These are phyloP conservation scores for Xylaria arbuscula DNA, from an alignment of 2,329 filamentous ascomycete genomes.

Conservation along the genomic window DNA sequence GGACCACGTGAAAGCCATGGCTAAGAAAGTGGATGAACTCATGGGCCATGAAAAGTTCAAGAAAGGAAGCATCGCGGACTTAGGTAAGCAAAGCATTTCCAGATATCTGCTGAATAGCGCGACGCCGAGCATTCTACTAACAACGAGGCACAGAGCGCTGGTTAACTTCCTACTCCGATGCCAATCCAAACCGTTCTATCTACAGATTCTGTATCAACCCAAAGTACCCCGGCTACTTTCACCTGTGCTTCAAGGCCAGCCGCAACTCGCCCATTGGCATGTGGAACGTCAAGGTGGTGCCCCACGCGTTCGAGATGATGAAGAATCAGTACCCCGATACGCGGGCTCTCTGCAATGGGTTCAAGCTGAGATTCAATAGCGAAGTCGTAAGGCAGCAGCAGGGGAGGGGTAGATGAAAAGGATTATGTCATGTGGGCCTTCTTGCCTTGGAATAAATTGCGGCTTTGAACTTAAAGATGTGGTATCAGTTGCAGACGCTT, in stretches of 20 bases:
- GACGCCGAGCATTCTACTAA: conserved; percentile 38
- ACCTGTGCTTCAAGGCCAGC: conserved; percentile 94
- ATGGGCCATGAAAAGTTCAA: conserved; percentile 96
- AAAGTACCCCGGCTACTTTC: conserved; percentile 93
- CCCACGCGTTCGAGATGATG: conserved; percentile 91
- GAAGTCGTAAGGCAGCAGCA: conserved; percentile 72
- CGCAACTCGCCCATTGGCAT: conserved; percentile 76
- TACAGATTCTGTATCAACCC: conserved; percentile 97
- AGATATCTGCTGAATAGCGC: neutral
- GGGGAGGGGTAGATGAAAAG: conserved; percentile 37
- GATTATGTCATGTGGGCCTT: neutral
- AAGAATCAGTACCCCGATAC: conserved; percentile 93
- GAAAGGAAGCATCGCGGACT: conserved; percentile 79
- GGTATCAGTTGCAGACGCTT: conserved; percentile 2
- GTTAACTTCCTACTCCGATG: conserved; percentile 94
- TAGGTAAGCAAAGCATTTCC: conserved; percentile 76
- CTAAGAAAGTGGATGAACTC: conserved; percentile 96
- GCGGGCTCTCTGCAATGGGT: conserved; percentile 94
- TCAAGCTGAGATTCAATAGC: conserved; percentile 82
- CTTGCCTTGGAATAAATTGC: neutral
- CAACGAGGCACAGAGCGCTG: conserved; percentile 77
- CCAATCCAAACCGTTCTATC: conserved; percentile 91
- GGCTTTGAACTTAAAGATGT: no score
- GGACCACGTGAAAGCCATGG: conserved; percentile 97
- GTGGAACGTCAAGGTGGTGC: conserved; percentile 90